Base-by-base conservation (phyloP, 805 yeast genomes). In the Kurtzmaniella fragi region DNA sequence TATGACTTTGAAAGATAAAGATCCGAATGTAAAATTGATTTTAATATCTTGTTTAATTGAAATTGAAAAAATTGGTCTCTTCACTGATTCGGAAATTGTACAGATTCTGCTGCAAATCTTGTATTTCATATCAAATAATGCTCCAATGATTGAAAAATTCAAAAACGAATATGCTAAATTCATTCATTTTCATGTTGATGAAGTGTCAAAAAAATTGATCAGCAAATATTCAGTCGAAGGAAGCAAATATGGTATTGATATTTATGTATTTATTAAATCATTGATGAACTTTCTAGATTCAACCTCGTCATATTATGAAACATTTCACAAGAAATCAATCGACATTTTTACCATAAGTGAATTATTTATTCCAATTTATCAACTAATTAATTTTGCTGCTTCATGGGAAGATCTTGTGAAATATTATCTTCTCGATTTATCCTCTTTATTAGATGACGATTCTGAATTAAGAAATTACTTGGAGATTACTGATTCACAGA, bases 41-140 rank as follows among this genome's bases (percentile, higher is more conserved):
- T 68, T 84, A 25, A 41, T 55, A 4, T 65, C 80, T 3, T 62
- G 86, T 2, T 61, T 86, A 15, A 62, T 66, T 14, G 84, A 79
- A 44, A 63, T 86, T 10, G 63, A 74, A 10, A 69, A 71, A 30
- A 58, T 76, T 15, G 91, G 90, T 0, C 82, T 78, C 48, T 58
- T 89, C 29, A 84, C 78, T 31, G 79, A 77, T 17, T 70, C 65
- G 3, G 88, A 84, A 42, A 59, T 73, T 29, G 48, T 72, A 17
- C 54, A 42, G 31, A 36, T 55, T 11, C 11, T 23, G 10, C 37
- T 34, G 37, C 45, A 9, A 48, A 52, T 54, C 36, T 54, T 32
- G 48, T 56, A 32, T 63, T 57, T 39, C 36, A 48, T 20, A 14
- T 36, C 28, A 32, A 20, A 2, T 38, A 39, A 4, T 28, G 38